phyloP scores from a whole-genome alignment of 345 rosid genomes.

The Trapa bicornis region DNA sequence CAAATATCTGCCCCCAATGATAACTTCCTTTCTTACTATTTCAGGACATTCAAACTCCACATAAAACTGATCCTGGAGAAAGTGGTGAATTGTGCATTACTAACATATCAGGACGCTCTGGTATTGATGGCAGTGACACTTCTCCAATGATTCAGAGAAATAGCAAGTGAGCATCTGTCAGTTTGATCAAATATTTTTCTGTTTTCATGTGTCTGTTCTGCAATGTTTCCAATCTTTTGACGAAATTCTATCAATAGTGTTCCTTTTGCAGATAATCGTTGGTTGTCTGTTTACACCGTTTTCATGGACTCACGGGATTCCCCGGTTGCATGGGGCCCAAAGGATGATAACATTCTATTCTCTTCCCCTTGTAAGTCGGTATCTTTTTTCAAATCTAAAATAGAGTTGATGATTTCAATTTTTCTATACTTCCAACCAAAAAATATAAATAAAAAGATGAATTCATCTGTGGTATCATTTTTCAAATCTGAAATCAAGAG shows the following conservation, averaged over 20 bases:
- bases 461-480: background rate
- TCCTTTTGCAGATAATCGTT: slow-evolving; percentile 31
- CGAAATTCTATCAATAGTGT: slow-evolving; percentile 16
- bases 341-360: slow-evolving; percentile 14
- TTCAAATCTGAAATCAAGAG: background rate
- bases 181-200: slow-evolving; percentile 1
- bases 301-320: slow-evolving; percentile 43
- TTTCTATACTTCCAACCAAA: background rate
- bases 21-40: slow-evolving; percentile 11
- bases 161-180: slow-evolving; percentile 16
- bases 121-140: slow-evolving; percentile 15
- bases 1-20: slow-evolving; percentile 10
- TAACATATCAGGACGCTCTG: slow-evolving; percentile 27
- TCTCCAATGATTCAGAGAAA: slow-evolving; percentile 22
- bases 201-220: background rate
- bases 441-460: background rate
- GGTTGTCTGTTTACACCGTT: slow-evolving; percentile 64
- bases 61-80: slow-evolving; percentile 15
- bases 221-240: slow-evolving; percentile 1
- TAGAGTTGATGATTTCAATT: background rate
- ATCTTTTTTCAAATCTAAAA: background rate
- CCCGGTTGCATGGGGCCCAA: slow-evolving; percentile 31
- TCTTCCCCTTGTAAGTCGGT: slow-evolving; percentile 20
- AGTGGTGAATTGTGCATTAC: slow-evolving; percentile 19
- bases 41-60: slow-evolving; percentile 41